Evolutionary conservation across 768 basidiomycete genomes (phyloP).

Genomic region (Phanerochaete carnosa): DNA sequence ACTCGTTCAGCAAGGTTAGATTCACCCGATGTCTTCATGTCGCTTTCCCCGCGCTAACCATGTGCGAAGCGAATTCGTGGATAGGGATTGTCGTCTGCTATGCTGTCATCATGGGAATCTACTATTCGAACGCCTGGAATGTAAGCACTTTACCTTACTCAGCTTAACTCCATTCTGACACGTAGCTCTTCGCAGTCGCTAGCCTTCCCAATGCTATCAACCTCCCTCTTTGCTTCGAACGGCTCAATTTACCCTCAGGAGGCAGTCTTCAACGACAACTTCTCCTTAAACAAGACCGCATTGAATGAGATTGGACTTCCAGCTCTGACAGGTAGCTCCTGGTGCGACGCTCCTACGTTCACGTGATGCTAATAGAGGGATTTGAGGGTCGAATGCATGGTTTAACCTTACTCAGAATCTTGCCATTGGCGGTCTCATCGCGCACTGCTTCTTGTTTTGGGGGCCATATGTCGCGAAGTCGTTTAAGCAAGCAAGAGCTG

Average conservation of each 20-base stretch:
- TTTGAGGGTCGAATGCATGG: slow-evolving; percentile 50
- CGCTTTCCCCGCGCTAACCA: background rate
- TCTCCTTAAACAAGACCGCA: slow-evolving; percentile 54
- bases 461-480: slow-evolving; percentile 46
- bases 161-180: background rate
- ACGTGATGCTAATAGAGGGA: background rate
- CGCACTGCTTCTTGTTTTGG: slow-evolving; percentile 58
- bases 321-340: slow-evolving; percentile 25
- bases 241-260: slow-evolving; percentile 53
- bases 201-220: slow-evolving; percentile 57
- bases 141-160: slow-evolving; percentile 43
- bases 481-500: slow-evolving; percentile 44
- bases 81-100: slow-evolving; percentile 52
- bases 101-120: slow-evolving; percentile 49
- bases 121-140: slow-evolving; percentile 60
- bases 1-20: slow-evolving; percentile 50
- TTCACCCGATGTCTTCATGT: background rate
- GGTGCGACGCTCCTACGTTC: too few species aligned
- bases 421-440: slow-evolving; percentile 58
- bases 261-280: slow-evolving; percentile 48
- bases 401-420: slow-evolving; percentile 44
- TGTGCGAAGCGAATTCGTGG: slow-evolving; percentile 50
- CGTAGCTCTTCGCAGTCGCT: slow-evolving; percentile 35
- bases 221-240: slow-evolving; percentile 51
- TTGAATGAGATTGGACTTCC: slow-evolving; percentile 43